Evolutionary conservation across 805 yeast genomes (phyloP).

Genomic region (Kuraishia capsulata): DNA sequence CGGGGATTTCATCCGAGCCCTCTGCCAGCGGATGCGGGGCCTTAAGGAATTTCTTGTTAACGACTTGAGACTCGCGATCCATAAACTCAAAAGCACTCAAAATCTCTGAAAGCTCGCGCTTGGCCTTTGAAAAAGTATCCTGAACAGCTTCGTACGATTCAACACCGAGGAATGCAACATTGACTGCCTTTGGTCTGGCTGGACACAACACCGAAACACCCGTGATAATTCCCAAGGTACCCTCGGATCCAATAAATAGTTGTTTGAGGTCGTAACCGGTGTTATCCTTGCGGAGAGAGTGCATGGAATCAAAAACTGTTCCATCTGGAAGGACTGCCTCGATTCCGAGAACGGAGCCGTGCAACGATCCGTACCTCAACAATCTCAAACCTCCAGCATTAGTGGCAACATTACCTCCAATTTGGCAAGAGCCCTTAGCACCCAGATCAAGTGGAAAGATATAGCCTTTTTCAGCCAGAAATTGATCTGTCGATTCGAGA

Average conservation of each 20-base stretch:
- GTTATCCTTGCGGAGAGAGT: constrained; percentile 86
- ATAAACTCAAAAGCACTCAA: constrained; percentile 90
- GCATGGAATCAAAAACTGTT: constrained; percentile 66
- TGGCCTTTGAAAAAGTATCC: constrained; percentile 70
- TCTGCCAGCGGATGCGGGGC: constrained; percentile 58
- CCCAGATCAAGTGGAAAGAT: constrained; percentile 92
- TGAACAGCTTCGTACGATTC: constrained; percentile 78
- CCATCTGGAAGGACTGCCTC: constrained; percentile 94
- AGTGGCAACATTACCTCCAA: constrained; percentile 92
- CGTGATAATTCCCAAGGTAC: constrained; percentile 84
- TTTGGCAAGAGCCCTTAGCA: constrained; percentile 94
- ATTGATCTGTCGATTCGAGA: constrained; percentile 76
- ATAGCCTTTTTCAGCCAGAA: constrained; percentile 69
- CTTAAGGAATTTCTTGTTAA: constrained; percentile 55
- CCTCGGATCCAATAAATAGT: constrained; percentile 89
- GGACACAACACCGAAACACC: constrained; percentile 89
- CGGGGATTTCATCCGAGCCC: constrained; percentile 23
- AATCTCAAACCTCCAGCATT: constrained; percentile 94
- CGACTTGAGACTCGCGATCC: constrained; percentile 64
- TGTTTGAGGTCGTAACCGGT: constrained; percentile 94
- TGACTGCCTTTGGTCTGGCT: constrained; percentile 73
- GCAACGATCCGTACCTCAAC: constrained; percentile 83
- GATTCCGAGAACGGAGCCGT: constrained; percentile 83
- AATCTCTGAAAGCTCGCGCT: constrained; percentile 71
- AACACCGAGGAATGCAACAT: constrained; percentile 83